Evolutionary conservation across 2,329 filamentous ascomycete species (phyloP).

Genomic region (Cytospora mali): DNA sequence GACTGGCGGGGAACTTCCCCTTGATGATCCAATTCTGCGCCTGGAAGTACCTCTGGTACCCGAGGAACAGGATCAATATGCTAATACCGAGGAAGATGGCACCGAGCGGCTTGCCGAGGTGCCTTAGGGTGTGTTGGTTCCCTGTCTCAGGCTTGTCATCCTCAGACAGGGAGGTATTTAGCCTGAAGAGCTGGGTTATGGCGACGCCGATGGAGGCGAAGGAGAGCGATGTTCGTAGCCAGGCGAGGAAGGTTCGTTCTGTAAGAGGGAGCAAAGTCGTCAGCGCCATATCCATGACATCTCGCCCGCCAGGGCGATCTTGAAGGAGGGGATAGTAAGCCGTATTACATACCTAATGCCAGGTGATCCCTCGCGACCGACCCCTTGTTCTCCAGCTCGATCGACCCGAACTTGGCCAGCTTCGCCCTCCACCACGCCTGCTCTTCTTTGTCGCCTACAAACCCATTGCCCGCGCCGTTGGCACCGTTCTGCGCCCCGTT

Average conservation of each 20-base stretch:
- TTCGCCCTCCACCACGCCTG: constrained; percentile 55
- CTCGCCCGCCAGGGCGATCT: neutral
- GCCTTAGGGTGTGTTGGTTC: constrained; percentile 53
- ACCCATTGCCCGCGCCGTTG: constrained; percentile 26
- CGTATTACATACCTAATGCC: constrained; percentile 63
- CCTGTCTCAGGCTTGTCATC: constrained; percentile 37
- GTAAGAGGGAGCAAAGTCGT: constrained; percentile 17
- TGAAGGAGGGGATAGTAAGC: neutral
- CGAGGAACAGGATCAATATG: constrained; percentile 73
- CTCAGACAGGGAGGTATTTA: constrained; percentile 66
- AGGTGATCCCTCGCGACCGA: constrained; percentile 82
- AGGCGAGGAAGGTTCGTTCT: constrained; percentile 86
- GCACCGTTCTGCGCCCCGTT: constrained; percentile 16
- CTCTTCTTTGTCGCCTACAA: constrained; percentile 30
- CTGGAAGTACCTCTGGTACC: constrained; percentile 78
- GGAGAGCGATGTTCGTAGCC: constrained; percentile 79
- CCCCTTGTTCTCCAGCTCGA: constrained; percentile 85
- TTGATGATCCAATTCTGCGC: constrained; percentile 77
- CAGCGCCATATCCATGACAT: neutral
- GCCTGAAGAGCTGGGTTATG: constrained; percentile 80
- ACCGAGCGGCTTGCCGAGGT: constrained; percentile 73
- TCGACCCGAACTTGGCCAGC: constrained; percentile 55
- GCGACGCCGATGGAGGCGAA: constrained; percentile 84
- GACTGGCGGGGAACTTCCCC: constrained; percentile 58
- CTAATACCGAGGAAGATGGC: constrained; percentile 76